Conservation (phyloP, 2,329 filamentous ascomycete species). For the Didymella keratinophila region DNA sequence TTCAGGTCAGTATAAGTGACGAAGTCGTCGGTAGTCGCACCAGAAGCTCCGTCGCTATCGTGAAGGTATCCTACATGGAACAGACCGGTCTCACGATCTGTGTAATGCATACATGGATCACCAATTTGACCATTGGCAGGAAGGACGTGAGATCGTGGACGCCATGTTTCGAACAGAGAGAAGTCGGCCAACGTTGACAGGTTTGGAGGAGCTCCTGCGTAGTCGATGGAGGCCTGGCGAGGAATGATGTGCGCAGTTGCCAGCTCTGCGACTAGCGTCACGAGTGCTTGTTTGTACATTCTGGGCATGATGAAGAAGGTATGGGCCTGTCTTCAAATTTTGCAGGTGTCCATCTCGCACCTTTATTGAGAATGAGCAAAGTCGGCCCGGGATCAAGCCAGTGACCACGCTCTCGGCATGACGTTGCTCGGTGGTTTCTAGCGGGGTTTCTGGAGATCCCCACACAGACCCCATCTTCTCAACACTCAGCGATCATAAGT, state of each 20-base stretch:
- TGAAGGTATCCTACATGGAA: slow-evolving; percentile 58
- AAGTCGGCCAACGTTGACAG: slow-evolving; percentile 29
- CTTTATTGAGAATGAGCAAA: neutral
- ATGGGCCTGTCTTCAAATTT: neutral
- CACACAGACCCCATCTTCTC: neutral
- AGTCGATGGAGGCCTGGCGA: slow-evolving; percentile 24
- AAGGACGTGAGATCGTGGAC: slow-evolving; percentile 53
- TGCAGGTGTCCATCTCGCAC: neutral
- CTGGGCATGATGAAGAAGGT: neutral
- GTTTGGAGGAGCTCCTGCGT: slow-evolving; percentile 30
- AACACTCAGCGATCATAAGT: neutral
- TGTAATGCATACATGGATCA: slow-evolving; percentile 58
- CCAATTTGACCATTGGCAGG: slow-evolving; percentile 53
- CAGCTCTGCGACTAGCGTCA: slow-evolving; percentile 1
- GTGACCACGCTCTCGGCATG: slow-evolving; percentile 5
- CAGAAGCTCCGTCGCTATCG: slow-evolving; percentile 36
- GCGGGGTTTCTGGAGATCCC: slow-evolving; percentile 1
- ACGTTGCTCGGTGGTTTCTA: slow-evolving; percentile 8
- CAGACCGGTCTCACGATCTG: slow-evolving; percentile 54
- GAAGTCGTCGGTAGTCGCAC: slow-evolving; percentile 52
- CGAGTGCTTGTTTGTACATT: neutral
- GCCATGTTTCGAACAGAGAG: slow-evolving; percentile 33
- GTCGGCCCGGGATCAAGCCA: slow-evolving; percentile 2
- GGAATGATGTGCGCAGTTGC: slow-evolving; percentile 15
- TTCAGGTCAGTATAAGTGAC: slow-evolving; percentile 54